Evolutionary conservation across 2,329 filamentous ascomycete species (phyloP).

Genomic region (Fusarium falciforme): DNA sequence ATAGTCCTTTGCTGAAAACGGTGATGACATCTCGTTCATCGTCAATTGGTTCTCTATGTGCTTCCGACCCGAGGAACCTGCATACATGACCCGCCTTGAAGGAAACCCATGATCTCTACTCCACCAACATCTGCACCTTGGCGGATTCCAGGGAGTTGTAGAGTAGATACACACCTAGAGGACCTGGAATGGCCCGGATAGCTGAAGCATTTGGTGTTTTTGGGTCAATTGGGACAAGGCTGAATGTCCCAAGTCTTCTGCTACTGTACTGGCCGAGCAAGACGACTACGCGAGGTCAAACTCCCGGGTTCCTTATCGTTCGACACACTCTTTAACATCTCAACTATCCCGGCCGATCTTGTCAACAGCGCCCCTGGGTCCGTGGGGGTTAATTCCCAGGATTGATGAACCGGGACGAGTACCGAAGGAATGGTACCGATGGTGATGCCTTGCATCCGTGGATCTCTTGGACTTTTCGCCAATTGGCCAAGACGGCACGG

Average conservation of each 20-base stretch:
- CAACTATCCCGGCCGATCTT: background rate
- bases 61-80: background rate
- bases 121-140: background rate
- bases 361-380: background rate
- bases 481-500: background rate
- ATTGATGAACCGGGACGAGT: background rate
- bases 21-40: background rate
- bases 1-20: background rate
- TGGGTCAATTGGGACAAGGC: background rate
- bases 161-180: background rate
- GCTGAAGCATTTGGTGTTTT: background rate
- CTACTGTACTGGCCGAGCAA: background rate
- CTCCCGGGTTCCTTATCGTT: background rate
- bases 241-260: background rate
- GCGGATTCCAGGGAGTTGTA: background rate
- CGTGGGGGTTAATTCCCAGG: background rate
- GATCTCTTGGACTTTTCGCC: background rate
- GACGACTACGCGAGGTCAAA: background rate
- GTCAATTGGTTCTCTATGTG: background rate
- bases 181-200: background rate
- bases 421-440: background rate
- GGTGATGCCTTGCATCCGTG: background rate
- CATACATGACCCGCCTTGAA: background rate
- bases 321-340: background rate
- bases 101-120: background rate